phyloP scores from a whole-genome alignment of 768 basidiomycete species.

The Boletus patriciae region DNA sequence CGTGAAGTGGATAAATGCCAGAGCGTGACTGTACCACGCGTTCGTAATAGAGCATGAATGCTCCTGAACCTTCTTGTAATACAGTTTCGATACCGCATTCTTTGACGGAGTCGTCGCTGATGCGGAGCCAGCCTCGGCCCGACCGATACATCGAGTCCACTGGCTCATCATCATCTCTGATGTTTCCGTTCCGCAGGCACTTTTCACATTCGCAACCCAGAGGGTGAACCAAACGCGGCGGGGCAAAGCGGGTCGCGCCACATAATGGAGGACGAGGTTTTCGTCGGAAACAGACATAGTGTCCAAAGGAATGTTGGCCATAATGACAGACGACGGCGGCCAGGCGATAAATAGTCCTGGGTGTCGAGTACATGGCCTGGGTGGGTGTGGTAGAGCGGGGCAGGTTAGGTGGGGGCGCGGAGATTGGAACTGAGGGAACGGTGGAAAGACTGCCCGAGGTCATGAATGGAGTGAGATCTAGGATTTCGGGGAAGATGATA shows the following conservation, averaged over 20 bases:
- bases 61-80: conserved; percentile 67
- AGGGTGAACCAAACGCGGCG: conserved; percentile 42
- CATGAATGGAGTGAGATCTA: conserved; percentile 87
- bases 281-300: conserved; percentile 89
- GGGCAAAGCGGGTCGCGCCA: conserved; percentile 40
- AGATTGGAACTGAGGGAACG: conserved; percentile 68
- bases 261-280: conserved; percentile 58
- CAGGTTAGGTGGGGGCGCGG: conserved; percentile 52
- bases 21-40: conserved; percentile 46
- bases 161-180: conserved; percentile 55
- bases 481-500: conserved; percentile 80
- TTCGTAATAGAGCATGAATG: conserved; percentile 96
- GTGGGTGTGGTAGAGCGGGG: conserved; percentile 57
- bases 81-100: conserved; percentile 77
- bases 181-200: conserved; percentile 49
- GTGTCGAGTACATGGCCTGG: conserved; percentile 48
- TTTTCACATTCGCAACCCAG: conserved; percentile 48
- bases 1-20: conserved; percentile 34
- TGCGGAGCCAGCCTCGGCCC: conserved; percentile 80
- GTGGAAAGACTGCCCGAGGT: conserved; percentile 78
- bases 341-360: conserved; percentile 82
- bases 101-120: conserved; percentile 81
- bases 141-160: conserved; percentile 34
- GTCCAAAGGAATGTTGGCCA: conserved; percentile 90
- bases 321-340: conserved; percentile 88